Conservation (phyloP, 108 stramenopile species). For the Cyclotella atomus region DNA sequence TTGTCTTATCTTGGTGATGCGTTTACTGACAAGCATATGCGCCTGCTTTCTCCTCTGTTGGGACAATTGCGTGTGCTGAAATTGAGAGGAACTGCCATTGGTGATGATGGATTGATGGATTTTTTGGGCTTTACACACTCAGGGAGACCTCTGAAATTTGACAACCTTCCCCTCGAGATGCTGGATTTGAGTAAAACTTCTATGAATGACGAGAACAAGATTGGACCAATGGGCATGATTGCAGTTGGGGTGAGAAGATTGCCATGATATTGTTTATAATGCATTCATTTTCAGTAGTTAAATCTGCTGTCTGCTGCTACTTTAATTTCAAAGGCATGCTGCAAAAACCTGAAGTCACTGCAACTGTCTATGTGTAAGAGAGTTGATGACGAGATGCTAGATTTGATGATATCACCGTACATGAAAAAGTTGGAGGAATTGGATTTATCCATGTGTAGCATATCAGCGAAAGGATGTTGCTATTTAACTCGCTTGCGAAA, state of each 20-base stretch:
- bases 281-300: neutral
- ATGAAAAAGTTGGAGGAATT: conserved; percentile 7
- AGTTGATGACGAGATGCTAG: conserved; percentile 27
- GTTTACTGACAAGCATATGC: conserved; percentile 10
- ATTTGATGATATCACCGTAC: neutral
- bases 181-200: conserved; percentile 24
- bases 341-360: conserved; percentile 16
- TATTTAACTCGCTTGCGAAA: conserved; percentile 11
- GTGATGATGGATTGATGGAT: conserved; percentile 1
- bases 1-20: conserved; percentile 12
- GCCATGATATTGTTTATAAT: neutral
- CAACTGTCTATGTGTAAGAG: conserved; percentile 15
- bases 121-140: conserved; percentile 4
- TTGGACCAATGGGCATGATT: neutral
- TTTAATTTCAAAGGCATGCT: neutral
- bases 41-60: neutral
- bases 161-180: neutral
- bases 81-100: conserved; percentile 12
- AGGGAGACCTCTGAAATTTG: neutral
- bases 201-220: neutral
- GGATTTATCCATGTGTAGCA: conserved; percentile 34
- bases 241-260: conserved; percentile 8
- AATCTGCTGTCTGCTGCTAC: neutral
- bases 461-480: conserved; percentile 21
- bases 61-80: conserved; percentile 8